Conservation (phyloP, 306 rosid genomes). For the Acacia crassicarpa region DNA sequence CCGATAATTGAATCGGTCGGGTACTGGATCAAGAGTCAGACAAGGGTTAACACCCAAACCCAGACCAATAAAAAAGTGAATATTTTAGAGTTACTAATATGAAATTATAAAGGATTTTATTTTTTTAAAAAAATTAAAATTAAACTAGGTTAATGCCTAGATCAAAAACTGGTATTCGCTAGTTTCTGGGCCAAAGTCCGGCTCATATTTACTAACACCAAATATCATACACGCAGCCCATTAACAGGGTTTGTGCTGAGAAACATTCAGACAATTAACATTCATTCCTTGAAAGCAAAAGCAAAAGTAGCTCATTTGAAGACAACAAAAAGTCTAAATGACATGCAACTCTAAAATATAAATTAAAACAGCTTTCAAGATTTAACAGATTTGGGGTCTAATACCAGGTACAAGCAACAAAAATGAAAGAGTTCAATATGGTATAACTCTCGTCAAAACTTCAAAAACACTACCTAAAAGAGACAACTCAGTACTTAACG, state of each 20-base stretch:
- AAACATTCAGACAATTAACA: neutral
- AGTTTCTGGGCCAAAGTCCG: too few relatives aligned
- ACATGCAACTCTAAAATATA: neutral
- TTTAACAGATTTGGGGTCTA: conserved; percentile 4
- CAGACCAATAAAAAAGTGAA: too few relatives aligned
- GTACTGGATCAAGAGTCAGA: too few relatives aligned
- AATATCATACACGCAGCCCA: neutral
- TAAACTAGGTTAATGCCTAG: too few relatives aligned
- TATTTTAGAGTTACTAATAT: too few relatives aligned
- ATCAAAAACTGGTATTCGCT: too few relatives aligned
- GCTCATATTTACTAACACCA: too few relatives aligned
- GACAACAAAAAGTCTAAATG: neutral
- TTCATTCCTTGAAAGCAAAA: neutral
- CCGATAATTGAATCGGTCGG: too few relatives aligned
- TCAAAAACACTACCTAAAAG: neutral
- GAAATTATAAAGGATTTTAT: too few relatives aligned
- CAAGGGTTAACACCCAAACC: too few relatives aligned
- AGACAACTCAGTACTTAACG: conserved; percentile 53
- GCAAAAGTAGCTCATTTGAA: neutral
- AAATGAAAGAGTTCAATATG: conserved; percentile 19
- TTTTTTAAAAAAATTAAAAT: too few relatives aligned
- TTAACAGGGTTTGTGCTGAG: neutral
- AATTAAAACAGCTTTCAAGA: neutral
- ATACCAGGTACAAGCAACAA: conserved; percentile 28
- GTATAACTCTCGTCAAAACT: conserved; percentile 20